A percentile compares a stretch with the other conserved stretches of the same genome.
Conservation (phyloP, 2,329 filamentous ascomycete species). For the Trichoderma atrobrunneum region DNA sequence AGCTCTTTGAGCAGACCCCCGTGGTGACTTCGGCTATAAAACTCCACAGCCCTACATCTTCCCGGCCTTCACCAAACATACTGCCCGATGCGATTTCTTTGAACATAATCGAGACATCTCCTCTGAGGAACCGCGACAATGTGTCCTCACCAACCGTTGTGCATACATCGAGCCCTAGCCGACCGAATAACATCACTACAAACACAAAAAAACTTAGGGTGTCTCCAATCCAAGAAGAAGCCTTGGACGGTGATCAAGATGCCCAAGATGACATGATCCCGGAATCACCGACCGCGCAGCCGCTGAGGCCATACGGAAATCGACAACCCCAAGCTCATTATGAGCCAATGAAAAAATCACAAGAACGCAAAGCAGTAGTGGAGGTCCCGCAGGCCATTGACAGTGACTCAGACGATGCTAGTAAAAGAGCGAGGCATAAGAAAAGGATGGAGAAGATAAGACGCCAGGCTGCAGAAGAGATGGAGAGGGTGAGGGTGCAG, state of each 20-base stretch:
- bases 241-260: constrained; percentile 26
- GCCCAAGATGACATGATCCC: constrained; percentile 34
- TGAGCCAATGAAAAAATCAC: constrained; percentile 46
- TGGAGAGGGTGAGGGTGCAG: constrained; percentile 41
- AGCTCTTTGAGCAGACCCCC: constrained; percentile 56
- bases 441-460: constrained; percentile 39
- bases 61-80: constrained; percentile 52
- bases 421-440: constrained; percentile 34
- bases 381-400: constrained; percentile 29
- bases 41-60: constrained; percentile 54
- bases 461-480: constrained; percentile 39
- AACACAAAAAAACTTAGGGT: constrained; percentile 27
- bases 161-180: constrained; percentile 42
- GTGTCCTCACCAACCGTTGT: constrained; percentile 45
- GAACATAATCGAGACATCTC: constrained; percentile 45
- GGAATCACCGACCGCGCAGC: constrained; percentile 35
- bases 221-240: constrained; percentile 26
- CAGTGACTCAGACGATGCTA: constrained; percentile 37
- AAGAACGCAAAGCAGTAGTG: constrained; percentile 37
- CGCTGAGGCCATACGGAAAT: constrained; percentile 24
- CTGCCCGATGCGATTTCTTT: constrained; percentile 48
- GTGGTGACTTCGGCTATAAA: constrained; percentile 51
- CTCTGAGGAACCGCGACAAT: constrained; percentile 48
- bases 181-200: constrained; percentile 32
- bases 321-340: constrained; percentile 42